Percentiles rank a stretch among this genome's conserved stretches.
phyloP scores from a whole-genome alignment of 176 grass and related monocot genomes.

The Aegilops umbellulata region DNA sequence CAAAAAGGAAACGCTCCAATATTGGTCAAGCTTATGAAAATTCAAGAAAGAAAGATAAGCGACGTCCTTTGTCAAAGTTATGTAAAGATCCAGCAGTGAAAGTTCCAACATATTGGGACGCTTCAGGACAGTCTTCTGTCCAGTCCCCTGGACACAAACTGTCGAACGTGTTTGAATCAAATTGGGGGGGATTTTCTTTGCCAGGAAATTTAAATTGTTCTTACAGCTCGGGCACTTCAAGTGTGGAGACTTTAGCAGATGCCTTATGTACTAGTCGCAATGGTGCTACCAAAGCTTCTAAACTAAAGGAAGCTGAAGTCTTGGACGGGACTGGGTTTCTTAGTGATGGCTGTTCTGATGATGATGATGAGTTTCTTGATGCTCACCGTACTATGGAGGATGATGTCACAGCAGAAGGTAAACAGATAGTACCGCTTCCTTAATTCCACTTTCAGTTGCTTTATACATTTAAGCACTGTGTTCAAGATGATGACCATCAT shows the following conservation, averaged over 20 bases:
- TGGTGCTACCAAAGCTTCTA: conserved; percentile 30
- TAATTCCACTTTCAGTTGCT: conserved; percentile 12
- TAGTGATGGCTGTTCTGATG: conserved; percentile 57
- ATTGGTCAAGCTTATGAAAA: conserved; percentile 75
- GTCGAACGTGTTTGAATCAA: conserved; percentile 31
- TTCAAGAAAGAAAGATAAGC: conserved; percentile 73
- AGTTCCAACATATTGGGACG: conserved; percentile 71
- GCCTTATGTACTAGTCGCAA: conserved; percentile 36
- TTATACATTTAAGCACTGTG: conserved; percentile 4
- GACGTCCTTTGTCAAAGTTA: conserved; percentile 57
- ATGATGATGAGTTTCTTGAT: conserved; percentile 63
- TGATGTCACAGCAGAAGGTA: conserved; percentile 62
- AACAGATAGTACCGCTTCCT: conserved; percentile 12
- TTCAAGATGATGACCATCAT: not conserved
- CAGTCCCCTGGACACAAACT: conserved; percentile 30
- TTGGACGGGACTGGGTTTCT: conserved; percentile 39
- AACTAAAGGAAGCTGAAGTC: conserved; percentile 39
- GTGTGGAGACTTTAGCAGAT: conserved; percentile 53
- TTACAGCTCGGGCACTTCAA: conserved; percentile 72
- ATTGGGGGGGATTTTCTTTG: conserved; percentile 29
- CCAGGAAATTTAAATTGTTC: conserved; percentile 32
- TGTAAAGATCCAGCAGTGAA: conserved; percentile 64
- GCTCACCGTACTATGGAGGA: conserved; percentile 45
- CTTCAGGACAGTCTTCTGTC: conserved; percentile 42
- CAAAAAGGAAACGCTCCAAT: conserved; percentile 78